phyloP scores from a whole-genome alignment of 768 basidiomycete species.

The Podaxis mareebaensis region DNA sequence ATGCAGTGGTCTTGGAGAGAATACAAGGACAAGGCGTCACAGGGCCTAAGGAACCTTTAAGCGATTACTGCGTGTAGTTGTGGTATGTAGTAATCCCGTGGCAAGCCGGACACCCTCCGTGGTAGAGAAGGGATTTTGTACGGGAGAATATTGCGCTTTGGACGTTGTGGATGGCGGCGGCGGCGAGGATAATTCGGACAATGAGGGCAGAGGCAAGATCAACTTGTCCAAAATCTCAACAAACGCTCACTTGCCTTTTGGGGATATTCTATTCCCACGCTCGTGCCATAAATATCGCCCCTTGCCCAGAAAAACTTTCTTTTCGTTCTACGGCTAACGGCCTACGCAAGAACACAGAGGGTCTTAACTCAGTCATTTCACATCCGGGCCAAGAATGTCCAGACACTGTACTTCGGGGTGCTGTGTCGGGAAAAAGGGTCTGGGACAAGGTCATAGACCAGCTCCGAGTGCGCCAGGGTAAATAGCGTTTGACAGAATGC shows the following conservation, averaged over 20 bases:
- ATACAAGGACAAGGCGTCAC: neutral
- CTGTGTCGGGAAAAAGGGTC: no score
- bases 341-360: no score
- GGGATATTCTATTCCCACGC: neutral
- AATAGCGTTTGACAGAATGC: no score
- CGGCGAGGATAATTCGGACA: neutral
- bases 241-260: neutral
- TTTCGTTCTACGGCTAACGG: no score
- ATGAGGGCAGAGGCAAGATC: slow-evolving; percentile 2
- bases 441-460: no score
- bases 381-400: neutral
- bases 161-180: neutral
- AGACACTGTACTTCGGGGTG: no score
- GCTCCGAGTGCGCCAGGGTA: no score
- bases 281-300: neutral
- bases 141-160: neutral
- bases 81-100: neutral
- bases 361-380: neutral
- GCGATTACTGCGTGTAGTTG: neutral
- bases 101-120: neutral
- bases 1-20: neutral
- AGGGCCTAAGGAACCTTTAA: neutral
- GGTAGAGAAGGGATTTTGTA: neutral
- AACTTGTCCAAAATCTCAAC: slow-evolving; percentile 8
- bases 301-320: neutral